Evolutionary conservation across 495 filamentous ascomycete species (phyloP).

Genomic region (Neurospora sp.): DNA sequence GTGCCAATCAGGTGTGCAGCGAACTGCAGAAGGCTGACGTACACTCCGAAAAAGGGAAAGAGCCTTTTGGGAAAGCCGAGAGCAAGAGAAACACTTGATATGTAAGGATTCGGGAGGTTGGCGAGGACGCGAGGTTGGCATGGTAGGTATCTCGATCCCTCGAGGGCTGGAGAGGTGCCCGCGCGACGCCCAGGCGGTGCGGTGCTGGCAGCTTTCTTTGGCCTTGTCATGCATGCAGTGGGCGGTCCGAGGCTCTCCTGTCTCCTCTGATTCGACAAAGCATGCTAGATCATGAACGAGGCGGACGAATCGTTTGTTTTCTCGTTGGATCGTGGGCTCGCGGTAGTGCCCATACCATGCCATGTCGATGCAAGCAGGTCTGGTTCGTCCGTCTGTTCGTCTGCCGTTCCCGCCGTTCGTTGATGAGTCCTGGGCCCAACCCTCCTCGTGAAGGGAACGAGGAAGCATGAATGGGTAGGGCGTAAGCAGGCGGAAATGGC

Average conservation of each 20-base stretch:
- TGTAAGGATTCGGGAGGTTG: neutral
- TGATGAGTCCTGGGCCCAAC: neutral
- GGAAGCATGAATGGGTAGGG: neutral
- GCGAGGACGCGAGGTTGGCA: neutral
- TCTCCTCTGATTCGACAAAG: constrained; percentile 11
- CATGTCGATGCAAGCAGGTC: neutral
- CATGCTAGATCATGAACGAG: neutral
- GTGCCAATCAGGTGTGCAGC: constrained; percentile 20
- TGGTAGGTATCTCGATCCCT: neutral
- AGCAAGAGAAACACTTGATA: neutral
- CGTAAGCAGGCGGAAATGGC: neutral
- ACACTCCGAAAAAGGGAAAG: constrained; percentile 11
- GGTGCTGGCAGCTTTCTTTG: constrained; percentile 11
- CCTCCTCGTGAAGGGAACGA: neutral
- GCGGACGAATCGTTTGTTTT: neutral
- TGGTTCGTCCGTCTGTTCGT: neutral
- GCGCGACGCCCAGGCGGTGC: neutral
- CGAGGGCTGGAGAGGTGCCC: neutral
- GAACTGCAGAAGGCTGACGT: constrained; percentile 22
- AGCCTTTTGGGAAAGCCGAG: constrained; percentile 6
- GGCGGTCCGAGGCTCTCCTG: neutral
- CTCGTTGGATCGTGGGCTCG: neutral
- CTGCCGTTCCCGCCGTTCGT: neutral
- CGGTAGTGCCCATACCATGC: neutral
- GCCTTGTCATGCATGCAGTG: constrained; percentile 16